Evolutionary conservation across 805 yeast species (phyloP), one percentile per base, ranked within the genome.

Genomic region (Ascoidea tarda): DNA sequence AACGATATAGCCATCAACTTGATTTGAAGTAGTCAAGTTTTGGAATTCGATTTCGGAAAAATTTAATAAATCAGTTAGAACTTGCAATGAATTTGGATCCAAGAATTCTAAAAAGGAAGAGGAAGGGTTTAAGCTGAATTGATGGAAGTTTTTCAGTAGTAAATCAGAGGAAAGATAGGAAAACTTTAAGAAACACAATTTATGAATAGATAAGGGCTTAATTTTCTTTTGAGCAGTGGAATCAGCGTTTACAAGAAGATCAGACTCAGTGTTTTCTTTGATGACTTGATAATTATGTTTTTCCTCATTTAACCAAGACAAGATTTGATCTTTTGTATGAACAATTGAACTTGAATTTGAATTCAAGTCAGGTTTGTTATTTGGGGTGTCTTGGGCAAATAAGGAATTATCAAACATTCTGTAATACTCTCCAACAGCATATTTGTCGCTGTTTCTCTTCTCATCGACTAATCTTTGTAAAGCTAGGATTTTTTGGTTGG

Each of bases 151-250:
- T 54, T 81, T 81, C 49, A 81, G 83, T 6, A 91, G 74, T 60
- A 91, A 68, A 54, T 87, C 96, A 5, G 91, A 78, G 0, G 96
- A 84, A 33, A 90, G 67, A 58, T 83, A 84, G 21, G 95, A 82
- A 1, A 80, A 78, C 56, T 82, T 79, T 21, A 79, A 70, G 58
- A 86, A 84, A 33, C 84, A 64, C 8, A 87, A 64, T 61, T 87
- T 87, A 55, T 84, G 87, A 32, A 90, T 75, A 0, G 90, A 77
- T 12, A 72, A 69, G 0, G 75, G 73, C 57, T 8, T 10, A 2
- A 10, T 38, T 38, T 28, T 51, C 50, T 28, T 42, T 21, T 49
- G 21, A 16, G 49, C 44, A 4, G 55, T 33, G n/a, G 57, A 33
- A 4, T 58, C 58, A 14, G 50, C 42, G 44, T 56, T 54, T 46